Conservation (phyloP, 2,329 filamentous ascomycete species). For the Diaporthe eres region DNA sequence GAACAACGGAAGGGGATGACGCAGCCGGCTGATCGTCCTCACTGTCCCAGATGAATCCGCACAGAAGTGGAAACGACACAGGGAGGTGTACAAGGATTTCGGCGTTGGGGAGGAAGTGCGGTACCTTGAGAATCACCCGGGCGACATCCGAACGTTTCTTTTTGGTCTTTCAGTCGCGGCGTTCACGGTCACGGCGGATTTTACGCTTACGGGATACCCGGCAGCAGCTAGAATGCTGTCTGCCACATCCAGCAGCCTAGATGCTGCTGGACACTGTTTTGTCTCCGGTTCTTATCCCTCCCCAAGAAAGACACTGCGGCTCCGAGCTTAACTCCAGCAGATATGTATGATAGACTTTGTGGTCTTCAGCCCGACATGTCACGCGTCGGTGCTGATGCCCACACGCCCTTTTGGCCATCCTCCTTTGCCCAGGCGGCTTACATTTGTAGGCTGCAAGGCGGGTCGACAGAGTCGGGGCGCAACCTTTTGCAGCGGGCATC, state of each 20-base stretch:
- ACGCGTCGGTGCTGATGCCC: conserved; percentile 28
- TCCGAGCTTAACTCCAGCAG: conserved; percentile 42
- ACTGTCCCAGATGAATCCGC: background rate
- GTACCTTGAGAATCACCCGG: background rate
- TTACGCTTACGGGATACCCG: conserved; percentile 40
- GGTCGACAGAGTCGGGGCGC: conserved; percentile 16
- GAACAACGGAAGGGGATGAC: background rate
- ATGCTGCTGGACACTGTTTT: conserved; percentile 23
- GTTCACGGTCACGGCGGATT: conserved; percentile 37
- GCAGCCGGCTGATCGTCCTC: background rate
- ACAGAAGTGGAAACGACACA: background rate
- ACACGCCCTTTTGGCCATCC: conserved; percentile 15
- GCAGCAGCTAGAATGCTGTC: conserved; percentile 36
- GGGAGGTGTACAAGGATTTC: background rate
- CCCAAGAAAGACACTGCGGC: conserved; percentile 31
- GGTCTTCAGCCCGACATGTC: conserved; percentile 34
- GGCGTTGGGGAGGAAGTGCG: conserved; percentile 13
- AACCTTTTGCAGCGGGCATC: conserved; percentile 30
- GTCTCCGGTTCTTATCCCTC: conserved; percentile 27
- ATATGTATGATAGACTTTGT: conserved; percentile 41
- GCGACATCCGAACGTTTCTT: conserved; percentile 9
- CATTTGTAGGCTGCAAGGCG: conserved; percentile 25
- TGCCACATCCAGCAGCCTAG: conserved; percentile 14
- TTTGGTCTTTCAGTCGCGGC: conserved; percentile 31
- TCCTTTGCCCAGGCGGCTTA: conserved; percentile 4